Evolutionary conservation across 345 rosid genomes (phyloP).

Genomic region (Citrus glauca): DNA sequence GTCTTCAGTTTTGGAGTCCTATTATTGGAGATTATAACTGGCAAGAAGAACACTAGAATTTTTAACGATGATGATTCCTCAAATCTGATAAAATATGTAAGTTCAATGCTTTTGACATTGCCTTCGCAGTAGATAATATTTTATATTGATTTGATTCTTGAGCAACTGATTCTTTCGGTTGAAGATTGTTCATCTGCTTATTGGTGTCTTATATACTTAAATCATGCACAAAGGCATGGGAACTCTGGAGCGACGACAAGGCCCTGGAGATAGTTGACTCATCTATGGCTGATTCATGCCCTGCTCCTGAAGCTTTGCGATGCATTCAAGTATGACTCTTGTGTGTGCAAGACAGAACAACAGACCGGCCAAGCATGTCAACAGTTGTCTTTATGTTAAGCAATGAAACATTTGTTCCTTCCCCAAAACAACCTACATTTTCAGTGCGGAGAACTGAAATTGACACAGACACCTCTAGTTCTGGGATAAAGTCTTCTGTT

Average conservation of each 20-base stretch:
- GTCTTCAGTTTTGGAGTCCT: neutral
- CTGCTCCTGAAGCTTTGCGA: neutral
- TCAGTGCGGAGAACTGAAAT: neutral
- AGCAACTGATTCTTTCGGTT: no score
- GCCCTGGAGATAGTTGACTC: slow-evolving; percentile 12
- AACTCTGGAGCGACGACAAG: neutral
- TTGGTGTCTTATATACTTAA: neutral
- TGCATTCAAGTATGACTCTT: slow-evolving; percentile 18
- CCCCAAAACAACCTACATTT: slow-evolving; percentile 5
- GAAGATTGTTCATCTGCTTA: no score
- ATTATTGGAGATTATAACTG: neutral
- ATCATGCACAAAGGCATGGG: neutral
- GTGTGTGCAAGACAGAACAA: slow-evolving; percentile 5
- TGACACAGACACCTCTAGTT: neutral
- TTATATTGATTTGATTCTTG: neutral
- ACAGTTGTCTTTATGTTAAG: slow-evolving; percentile 13
- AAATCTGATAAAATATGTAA: neutral
- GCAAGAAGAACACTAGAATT: neutral
- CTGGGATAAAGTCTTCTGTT: neutral
- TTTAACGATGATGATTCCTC: neutral
- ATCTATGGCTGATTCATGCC: neutral
- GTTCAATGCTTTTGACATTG: neutral
- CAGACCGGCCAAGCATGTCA: slow-evolving; percentile 15
- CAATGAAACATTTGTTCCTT: slow-evolving; percentile 8
- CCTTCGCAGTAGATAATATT: neutral